Evolutionary conservation across 2,329 filamentous ascomycete species (phyloP).

Genomic region (Pseudodiploospora longispora): DNA sequence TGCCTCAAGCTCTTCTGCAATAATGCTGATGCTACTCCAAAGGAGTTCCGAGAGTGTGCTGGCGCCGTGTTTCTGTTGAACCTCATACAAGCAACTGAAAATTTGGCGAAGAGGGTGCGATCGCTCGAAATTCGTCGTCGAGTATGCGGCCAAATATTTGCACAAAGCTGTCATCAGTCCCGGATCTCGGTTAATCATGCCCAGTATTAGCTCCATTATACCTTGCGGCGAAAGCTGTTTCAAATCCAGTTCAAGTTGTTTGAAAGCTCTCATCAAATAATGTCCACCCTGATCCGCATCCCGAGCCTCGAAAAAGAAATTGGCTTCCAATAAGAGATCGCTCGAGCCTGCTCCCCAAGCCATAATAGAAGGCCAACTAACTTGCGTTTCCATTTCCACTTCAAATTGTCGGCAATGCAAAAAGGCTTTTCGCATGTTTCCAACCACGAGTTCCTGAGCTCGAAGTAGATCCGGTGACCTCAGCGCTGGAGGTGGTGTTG

Average conservation of each 20-base stretch:
- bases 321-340: constrained; percentile 35
- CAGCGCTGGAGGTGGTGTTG: constrained; percentile 34
- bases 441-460: constrained; percentile 35
- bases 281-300: constrained; percentile 32
- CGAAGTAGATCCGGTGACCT: constrained; percentile 34
- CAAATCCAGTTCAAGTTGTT: constrained; percentile 34
- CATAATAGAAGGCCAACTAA: constrained; percentile 34
- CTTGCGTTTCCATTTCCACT: constrained; percentile 27
- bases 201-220: constrained; percentile 34
- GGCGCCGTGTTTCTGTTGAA: constrained; percentile 37
- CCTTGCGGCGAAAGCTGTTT: constrained; percentile 35
- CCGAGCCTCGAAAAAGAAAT: constrained; percentile 32
- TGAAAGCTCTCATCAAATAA: constrained; percentile 34
- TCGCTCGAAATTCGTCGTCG: constrained; percentile 34
- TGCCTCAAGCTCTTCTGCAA: constrained; percentile 36
- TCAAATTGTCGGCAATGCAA: constrained; percentile 36
- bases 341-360: constrained; percentile 37
- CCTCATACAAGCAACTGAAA: constrained; percentile 34
- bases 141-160: constrained; percentile 37
- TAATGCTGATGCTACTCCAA: constrained; percentile 32
- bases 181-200: constrained; percentile 35
- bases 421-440: constrained; percentile 37
- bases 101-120: constrained; percentile 35
- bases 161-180: constrained; percentile 38
- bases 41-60: constrained; percentile 34